Evolutionary conservation across 768 basidiomycete species (phyloP).

Genomic region (Chlorophyllum brunneum): DNA sequence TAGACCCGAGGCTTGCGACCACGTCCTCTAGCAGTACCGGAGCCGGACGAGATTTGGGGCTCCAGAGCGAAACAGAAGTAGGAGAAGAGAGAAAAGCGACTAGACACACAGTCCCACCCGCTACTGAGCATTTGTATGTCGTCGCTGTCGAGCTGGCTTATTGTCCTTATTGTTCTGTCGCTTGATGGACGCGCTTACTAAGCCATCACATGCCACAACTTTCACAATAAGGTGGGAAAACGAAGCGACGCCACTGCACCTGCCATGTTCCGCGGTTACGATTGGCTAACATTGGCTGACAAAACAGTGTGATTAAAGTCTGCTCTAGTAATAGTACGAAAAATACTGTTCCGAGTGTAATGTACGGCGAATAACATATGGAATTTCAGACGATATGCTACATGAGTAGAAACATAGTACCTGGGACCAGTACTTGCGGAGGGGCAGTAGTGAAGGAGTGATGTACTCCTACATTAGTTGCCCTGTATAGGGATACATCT

Average conservation of each 20-base stretch:
- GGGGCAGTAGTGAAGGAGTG: neutral
- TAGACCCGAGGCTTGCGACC: too few relatives aligned
- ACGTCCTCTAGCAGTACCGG: too few relatives aligned
- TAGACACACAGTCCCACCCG: neutral
- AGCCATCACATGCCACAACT: conserved; percentile 14
- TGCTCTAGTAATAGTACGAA: neutral
- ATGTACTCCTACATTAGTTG: conserved; percentile 1
- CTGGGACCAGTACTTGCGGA: neutral
- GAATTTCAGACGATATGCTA: conserved; percentile 15
- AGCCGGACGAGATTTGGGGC: too few relatives aligned
- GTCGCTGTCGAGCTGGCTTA: conserved; percentile 16
- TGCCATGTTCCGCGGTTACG: neutral
- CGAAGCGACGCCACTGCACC: neutral
- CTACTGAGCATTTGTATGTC: conserved; percentile 19
- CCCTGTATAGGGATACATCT: conserved; percentile 24
- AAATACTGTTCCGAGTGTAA: neutral
- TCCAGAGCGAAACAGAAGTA: neutral
- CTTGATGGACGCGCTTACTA: conserved; percentile 18
- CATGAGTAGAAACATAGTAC: conserved; percentile 10
- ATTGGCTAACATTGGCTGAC: neutral
- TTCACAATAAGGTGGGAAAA: conserved; percentile 26
- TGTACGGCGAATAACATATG: neutral
- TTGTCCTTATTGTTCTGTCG: conserved; percentile 30
- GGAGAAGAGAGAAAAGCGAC: conserved; percentile 17
- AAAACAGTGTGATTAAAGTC: too few relatives aligned